These are phyloP conservation scores for Globisporangium uncinulatum DNA, from an alignment of 352 stramenopile species.

Conservation along the genomic window DNA sequence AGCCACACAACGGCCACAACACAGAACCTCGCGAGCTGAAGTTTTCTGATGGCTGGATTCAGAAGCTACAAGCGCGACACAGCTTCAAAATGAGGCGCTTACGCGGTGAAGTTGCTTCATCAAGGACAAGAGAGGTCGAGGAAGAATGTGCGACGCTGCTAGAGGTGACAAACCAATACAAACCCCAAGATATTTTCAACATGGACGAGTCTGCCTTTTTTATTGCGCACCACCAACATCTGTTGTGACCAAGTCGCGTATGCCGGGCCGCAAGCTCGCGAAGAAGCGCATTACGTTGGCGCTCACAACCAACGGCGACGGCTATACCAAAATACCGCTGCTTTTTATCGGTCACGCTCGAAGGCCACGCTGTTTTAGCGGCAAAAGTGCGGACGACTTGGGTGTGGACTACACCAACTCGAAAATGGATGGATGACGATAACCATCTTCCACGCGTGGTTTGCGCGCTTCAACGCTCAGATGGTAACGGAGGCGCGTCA, in stretches of 20 bases:
- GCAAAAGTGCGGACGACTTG: background rate
- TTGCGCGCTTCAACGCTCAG: background rate
- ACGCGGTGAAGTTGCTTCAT: background rate
- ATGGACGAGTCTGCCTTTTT: background rate
- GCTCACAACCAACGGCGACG: background rate
- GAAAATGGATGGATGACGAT: background rate
- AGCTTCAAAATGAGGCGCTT: background rate
- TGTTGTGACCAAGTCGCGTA: background rate
- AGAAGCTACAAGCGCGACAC: background rate
- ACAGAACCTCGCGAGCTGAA: background rate
- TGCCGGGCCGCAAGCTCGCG: background rate
- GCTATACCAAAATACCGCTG: background rate
- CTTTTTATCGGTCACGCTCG: background rate
- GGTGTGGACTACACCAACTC: background rate
- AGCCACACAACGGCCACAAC: background rate
- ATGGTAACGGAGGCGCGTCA: background rate
- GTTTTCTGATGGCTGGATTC: background rate
- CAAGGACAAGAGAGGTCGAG: background rate
- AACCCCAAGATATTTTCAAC: background rate
- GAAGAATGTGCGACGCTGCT: background rate
- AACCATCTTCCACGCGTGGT: background rate
- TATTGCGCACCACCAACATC: background rate
- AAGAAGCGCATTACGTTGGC: background rate
- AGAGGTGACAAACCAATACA: conserved; percentile 3
- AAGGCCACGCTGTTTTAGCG: background rate